Base-by-base conservation (phyloP, 495 filamentous ascomycete genomes). In the Xylaria curta region DNA sequence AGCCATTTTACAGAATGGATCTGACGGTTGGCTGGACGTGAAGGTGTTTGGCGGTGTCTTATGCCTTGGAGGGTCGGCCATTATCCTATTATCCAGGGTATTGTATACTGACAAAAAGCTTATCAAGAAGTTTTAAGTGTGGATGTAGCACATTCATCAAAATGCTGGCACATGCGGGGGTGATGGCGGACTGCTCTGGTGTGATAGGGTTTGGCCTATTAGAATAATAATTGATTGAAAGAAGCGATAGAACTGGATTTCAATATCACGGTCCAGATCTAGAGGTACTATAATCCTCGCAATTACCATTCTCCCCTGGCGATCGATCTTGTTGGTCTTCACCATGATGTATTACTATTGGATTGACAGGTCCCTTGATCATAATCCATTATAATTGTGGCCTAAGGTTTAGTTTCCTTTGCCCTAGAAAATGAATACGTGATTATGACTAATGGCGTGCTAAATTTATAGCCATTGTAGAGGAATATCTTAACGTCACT, bases 1-100 rank as follows among this genome's bases (percentile, higher is more conserved):
- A 12, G 74, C 74, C 15, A 75, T 75, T 21, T 4, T 71, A 1
- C 60, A 59, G 12, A 58, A 28, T 15, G 28, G 28, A 17, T 15
- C 33, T 19, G 38, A 60, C 58, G 70, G 66, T 38, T 75, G 63
- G 62, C 24, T 71, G 4, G 66, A 67, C 10, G 21, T 73, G 17
- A 75, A 75, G 63, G 28, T 75, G 13, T 75, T 75, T 44, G 68
- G 61, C 2, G 74, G 74, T 12, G 44, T 75, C 6, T 68, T 75
- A 12, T 73, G 60, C 21, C 2, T 75, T 13, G 73, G n/a, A 6
- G 75, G 75, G 4, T 73, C 75, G 19, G 66, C 75, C 0, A 54
- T 73, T 56, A 61, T 75, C 5, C 33, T 77, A 5, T 19, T 51
- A 9, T 62, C 73, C 33, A 65, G 74, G 44, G 36, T 75, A 17